Evolutionary conservation across 2,329 filamentous ascomycete genomes (phyloP).

Genomic region (Diaporthe amygdali): DNA sequence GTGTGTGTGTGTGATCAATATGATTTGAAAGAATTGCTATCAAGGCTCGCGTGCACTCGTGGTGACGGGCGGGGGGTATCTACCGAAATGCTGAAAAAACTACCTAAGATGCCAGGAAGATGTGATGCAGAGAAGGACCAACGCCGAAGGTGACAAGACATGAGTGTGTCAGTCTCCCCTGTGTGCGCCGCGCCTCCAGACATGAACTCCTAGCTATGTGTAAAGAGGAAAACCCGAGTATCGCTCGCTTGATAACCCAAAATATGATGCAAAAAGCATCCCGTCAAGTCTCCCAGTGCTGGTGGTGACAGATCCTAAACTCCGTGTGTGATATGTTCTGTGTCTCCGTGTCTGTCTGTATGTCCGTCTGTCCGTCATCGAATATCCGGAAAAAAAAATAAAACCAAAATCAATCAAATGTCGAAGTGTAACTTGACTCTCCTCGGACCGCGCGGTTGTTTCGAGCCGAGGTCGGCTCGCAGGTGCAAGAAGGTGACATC

Average conservation of each 20-base stretch:
- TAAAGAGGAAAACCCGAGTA: neutral
- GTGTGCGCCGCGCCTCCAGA: constrained; percentile 17
- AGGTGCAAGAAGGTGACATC: neutral
- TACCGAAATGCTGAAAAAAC: constrained; percentile 12
- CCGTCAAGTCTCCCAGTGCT: neutral
- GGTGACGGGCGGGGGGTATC: constrained; percentile 20
- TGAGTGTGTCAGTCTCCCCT: neutral
- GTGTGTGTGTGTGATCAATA: neutral
- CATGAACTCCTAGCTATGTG: constrained; percentile 15
- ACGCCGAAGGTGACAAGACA: constrained; percentile 4
- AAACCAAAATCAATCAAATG: neutral
- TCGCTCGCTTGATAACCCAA: constrained; percentile 1
- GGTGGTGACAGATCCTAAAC: constrained; percentile 1
- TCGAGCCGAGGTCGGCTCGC: neutral
- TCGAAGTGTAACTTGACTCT: neutral
- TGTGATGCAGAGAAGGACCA: constrained; percentile 5
- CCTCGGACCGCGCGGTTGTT: neutral
- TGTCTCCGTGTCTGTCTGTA: constrained; percentile 3
- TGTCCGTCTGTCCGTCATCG: neutral
- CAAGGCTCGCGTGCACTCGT: constrained; percentile 13
- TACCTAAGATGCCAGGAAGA: constrained; percentile 13
- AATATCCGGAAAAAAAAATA: neutral
- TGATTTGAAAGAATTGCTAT: constrained; percentile 6
- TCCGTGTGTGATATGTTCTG: neutral
- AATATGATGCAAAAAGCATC: neutral